Base-by-base conservation (phyloP, 345 rosid genomes). In the Rubroshorea leprosula region DNA sequence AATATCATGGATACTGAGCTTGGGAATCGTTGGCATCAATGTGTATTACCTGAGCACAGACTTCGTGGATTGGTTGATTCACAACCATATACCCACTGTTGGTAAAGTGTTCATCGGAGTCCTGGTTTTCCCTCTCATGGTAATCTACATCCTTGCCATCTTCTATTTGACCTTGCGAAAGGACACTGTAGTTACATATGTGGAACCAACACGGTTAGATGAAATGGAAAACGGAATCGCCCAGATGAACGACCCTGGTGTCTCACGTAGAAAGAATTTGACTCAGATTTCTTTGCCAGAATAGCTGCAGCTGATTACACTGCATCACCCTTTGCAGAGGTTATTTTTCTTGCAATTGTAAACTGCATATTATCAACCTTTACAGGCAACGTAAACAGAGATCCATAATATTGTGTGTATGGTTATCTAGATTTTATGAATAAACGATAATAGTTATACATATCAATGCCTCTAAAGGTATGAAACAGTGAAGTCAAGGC, bases 1-100 rank as follows among this genome's bases (percentile, higher is more conserved):
- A 9, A 13, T 83, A 8, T 86, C 89, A 6, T 86, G 89, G 94
- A 65, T 74, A 27, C 48, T 86, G 20, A 87, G 85, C 0, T 9
- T 67, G 1, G 80, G 77, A 49, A 60, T 86, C 17, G 76, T 79
- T 14, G 80, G 86, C 50, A 78, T 86, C 71, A 86, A 86, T 25
- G 16, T 86, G 0, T 86, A 86, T 49, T 83, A 79, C 66, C 68
- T 86, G 3, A 58, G 62, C 71, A 83, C 84, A 5, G 69, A 69
- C 3, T 86, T 86, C 21, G 75, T 79, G 5, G 68, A n/a, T 3
- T 86, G 94, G 85, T 45, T 86, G 18, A 23, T 71, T 14, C 59
- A 78, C 77, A 79, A 69, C 51, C 38, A 31, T 23, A 63, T 81
- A 15, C 77, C 83, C 0, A 79, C 51, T 50, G 51, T 68, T 1